Evolutionary conservation across 148 eudicot genomes (phyloP), one percentile per base, ranked within the genome.

Genomic region (Vaccinium vitisidaea): DNA sequence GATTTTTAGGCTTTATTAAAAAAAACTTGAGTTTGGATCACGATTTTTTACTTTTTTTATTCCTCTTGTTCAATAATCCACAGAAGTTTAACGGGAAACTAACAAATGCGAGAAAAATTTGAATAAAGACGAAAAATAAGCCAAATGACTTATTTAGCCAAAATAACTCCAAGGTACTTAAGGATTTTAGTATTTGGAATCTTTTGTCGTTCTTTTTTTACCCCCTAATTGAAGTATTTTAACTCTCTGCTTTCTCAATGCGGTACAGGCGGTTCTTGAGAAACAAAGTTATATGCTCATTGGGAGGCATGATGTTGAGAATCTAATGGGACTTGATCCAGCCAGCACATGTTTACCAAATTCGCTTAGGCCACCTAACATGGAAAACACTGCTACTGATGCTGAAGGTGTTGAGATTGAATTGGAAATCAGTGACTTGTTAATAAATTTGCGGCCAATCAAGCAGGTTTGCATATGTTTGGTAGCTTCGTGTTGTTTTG

Each of bases 201-300:
- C 81, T 84, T 81, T 32, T 85, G 78, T 52, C 36, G 50, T 61
- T 54, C 65, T 56, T 39, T 75, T 32, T 80, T 54, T 1, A 1
- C 36, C 36, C 16, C 8, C 0, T 30, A 10, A 14, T 36, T 16
- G 75, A 69, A 69, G 30, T 19, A 69, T 61, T 61, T 63, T 69
- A 8, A 43, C 2, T 21, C 58, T 46, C 32, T 74, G 1, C 54
- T 19, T 39, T 87, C 55, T 58, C 12, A 61, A 14, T 75, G 46
- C 36, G 79, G 27, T 86, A 85, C 95, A 97, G 99, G 98, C 99
- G 65, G 99, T 97, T 90, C 98, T 97, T 88, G 99, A 95, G 91
- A 97, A 97, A 89, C 98, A 91, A 88, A 93, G 98, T 90, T 97
- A 97, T 91, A 97, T 97, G 99, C 92, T 97, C 77, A 93, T 97